phyloP scores from a whole-genome alignment of 129 eudicot genomes.

The Pulicaria dysenterica region DNA sequence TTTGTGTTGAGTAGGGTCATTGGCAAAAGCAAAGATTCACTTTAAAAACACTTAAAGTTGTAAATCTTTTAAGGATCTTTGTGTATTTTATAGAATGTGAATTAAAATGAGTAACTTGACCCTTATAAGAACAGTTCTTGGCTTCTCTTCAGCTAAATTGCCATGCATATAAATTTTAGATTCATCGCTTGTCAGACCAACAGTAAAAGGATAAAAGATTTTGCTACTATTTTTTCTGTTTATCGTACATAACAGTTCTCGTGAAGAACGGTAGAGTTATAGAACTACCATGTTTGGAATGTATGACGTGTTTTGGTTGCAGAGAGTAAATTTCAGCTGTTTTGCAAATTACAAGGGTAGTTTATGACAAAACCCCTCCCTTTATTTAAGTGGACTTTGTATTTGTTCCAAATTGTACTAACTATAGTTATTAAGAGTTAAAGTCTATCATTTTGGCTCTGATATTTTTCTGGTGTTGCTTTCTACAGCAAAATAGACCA shows the following conservation, averaged over 20 bases:
- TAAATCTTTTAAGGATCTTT: neutral
- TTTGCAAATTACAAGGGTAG: neutral
- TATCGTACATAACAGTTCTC: constrained; percentile 9
- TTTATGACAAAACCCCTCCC: neutral
- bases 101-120: neutral
- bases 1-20: neutral
- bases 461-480: constrained; percentile 2
- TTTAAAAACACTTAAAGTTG: neutral
- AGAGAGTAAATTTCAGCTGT: neutral
- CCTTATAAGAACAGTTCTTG: neutral
- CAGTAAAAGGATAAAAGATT: neutral
- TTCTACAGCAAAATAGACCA: constrained; percentile 89
- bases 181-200: neutral
- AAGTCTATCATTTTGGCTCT: neutral
- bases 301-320: neutral
- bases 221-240: constrained; percentile 2
- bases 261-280: constrained; percentile 11
- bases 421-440: neutral
- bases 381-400: neutral
- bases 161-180: neutral
- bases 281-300: constrained; percentile 16
- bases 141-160: constrained; percentile 1
- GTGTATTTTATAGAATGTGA: neutral
- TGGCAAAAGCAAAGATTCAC: neutral
- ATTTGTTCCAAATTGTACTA: neutral